Conservation (phyloP, 495 filamentous ascomycete species). For the Oidiodendron maius region DNA sequence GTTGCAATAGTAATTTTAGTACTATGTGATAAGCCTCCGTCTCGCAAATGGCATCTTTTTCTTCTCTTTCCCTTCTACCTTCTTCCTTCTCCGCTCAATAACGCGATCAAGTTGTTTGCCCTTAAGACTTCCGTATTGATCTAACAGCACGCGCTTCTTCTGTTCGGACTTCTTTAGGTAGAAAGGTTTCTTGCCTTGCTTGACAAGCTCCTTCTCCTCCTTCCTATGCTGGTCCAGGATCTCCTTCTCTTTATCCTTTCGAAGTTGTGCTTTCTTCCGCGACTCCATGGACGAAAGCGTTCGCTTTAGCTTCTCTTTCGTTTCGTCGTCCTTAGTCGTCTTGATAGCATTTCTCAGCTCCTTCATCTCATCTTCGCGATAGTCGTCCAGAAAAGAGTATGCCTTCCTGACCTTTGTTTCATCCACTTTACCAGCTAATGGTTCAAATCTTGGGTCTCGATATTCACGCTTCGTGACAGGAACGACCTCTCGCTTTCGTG, state of each 20-base stretch:
- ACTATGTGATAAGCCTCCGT: conserved; percentile 31
- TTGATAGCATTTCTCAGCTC: conserved; percentile 59
- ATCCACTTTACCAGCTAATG: conserved; percentile 39
- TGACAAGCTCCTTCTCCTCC: conserved; percentile 76
- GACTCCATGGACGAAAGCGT: conserved; percentile 64
- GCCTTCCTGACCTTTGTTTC: conserved; percentile 53
- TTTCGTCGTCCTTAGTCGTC: conserved; percentile 55
- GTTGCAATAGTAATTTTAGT: neutral
- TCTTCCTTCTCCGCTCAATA: conserved; percentile 80
- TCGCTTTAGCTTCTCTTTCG: conserved; percentile 60
- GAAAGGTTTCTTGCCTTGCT: conserved; percentile 87
- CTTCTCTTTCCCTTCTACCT: conserved; percentile 72
- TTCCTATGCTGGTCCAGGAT: conserved; percentile 67
- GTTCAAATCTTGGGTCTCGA: conserved; percentile 87
- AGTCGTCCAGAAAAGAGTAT: conserved; percentile 84
- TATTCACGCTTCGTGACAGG: conserved; percentile 42
- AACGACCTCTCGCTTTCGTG: conserved; percentile 69
- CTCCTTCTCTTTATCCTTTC: conserved; percentile 59
- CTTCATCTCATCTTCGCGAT: conserved; percentile 71
- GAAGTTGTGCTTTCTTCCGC: conserved; percentile 57
- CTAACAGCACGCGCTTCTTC: conserved; percentile 74
- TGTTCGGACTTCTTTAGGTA: conserved; percentile 86
- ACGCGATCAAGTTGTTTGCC: conserved; percentile 72
- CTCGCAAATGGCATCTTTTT: conserved; percentile 68
- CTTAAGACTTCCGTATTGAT: conserved; percentile 75